Conservation (phyloP, 768 basidiomycete genomes). For the Suillus variegatus region DNA sequence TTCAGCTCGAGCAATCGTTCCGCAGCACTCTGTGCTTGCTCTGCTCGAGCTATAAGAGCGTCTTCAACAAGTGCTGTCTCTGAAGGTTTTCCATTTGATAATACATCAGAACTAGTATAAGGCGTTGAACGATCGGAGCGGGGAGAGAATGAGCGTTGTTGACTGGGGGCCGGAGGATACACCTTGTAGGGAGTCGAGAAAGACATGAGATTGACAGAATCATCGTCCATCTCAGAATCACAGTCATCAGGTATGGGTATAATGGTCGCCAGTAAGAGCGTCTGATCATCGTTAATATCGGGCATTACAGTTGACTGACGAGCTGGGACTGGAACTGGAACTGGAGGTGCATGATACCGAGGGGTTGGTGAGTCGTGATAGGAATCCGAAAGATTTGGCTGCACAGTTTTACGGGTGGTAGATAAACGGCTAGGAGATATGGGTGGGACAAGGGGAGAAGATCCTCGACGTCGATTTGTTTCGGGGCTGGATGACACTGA, state of each 20-base stretch:
- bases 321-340: constrained; percentile 36
- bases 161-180: constrained; percentile 42
- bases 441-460: constrained; percentile 46
- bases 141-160: constrained; percentile 53
- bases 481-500: constrained; percentile 23
- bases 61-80: constrained; percentile 69
- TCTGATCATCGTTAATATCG: constrained; percentile 51
- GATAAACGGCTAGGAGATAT: constrained; percentile 34
- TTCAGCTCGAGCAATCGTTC: constrained; percentile 85
- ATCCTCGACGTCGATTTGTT: constrained; percentile 43
- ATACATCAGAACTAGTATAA: constrained; percentile 55
- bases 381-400: constrained; percentile 39
- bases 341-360: constrained; percentile 14
- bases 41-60: constrained; percentile 81
- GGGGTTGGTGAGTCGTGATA: constrained; percentile 26
- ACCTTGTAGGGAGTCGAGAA: constrained; percentile 69
- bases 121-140: constrained; percentile 52
- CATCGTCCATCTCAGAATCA: constrained; percentile 65
- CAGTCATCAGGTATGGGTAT: constrained; percentile 78
- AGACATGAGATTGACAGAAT: constrained; percentile 63
- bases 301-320: constrained; percentile 48
- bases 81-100: constrained; percentile 52
- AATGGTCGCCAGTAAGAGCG: constrained; percentile 66
- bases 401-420: constrained; percentile 40
- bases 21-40: constrained; percentile 93